Percentiles rank a stretch among this genome's conserved stretches.
phyloP scores from a whole-genome alignment of 768 basidiomycete genomes.

The Trametes maxima region DNA sequence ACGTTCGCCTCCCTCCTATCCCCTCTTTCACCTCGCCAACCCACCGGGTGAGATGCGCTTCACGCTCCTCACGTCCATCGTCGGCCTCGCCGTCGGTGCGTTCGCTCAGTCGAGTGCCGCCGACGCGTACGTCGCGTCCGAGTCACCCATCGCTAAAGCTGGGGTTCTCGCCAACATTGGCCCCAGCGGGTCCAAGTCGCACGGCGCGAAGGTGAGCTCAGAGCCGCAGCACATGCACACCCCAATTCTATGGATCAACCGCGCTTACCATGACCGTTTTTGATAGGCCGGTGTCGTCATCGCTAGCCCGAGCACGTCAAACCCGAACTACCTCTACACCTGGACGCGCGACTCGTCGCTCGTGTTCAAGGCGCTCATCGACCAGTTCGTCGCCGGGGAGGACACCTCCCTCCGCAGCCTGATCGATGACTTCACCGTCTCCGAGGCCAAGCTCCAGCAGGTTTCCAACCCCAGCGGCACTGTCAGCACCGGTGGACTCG shows the following conservation, averaged over 20 bases:
- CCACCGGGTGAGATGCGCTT: conserved; percentile 23
- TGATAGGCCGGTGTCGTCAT: conserved; percentile 42
- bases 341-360: conserved; percentile 80
- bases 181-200: conserved; percentile 51
- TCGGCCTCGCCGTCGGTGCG: conserved; percentile 18
- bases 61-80: conserved; percentile 17
- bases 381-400: conserved; percentile 53
- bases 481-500: conserved; percentile 67
- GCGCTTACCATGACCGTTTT: neutral
- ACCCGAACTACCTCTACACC: conserved; percentile 67
- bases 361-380: conserved; percentile 62
- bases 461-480: conserved; percentile 71
- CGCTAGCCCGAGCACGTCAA: conserved; percentile 41
- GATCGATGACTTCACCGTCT: conserved; percentile 61
- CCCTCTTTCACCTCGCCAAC: neutral
- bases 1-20: neutral
- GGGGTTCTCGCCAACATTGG: conserved; percentile 79
- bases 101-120: conserved; percentile 37
- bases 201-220: conserved; percentile 51
- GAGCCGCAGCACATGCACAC: neutral
- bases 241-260: neutral
- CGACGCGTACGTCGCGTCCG: conserved; percentile 52
- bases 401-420: conserved; percentile 50
- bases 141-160: conserved; percentile 63
- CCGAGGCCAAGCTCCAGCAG: conserved; percentile 63